Base-by-base conservation (phyloP, 75 land plant genomes). In the Azolla pinnata region DNA sequence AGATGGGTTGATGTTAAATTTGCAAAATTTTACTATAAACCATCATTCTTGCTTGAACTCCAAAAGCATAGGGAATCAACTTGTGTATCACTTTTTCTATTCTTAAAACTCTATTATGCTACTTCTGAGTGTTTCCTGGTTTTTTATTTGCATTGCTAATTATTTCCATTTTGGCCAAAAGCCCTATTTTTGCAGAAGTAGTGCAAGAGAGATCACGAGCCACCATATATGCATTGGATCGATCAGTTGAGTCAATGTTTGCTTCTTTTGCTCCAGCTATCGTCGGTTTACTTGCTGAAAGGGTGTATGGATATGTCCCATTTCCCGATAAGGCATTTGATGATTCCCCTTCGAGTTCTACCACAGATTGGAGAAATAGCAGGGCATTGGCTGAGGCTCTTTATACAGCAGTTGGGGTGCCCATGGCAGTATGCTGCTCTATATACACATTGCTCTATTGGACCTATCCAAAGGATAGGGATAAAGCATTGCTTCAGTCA, bases 141-240 rank as follows among this genome's bases (percentile, higher is more conserved):
- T n/a, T n/a, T 51, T 52, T n/a, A 8, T 57, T n/a, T n/a, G n/a
- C n/a, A n/a, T n/a, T n/a, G n/a, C n/a, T n/a, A n/a, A n/a, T n/a
- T n/a, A n/a, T n/a, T 38, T 38, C 12, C 14, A 14, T 34, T 38
- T 17, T 17, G 14, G 17, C 4, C 2, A 49, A 33, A 61, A 73
- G 70, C 47, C 75, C 75, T 8, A 73, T 73, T 8, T 73, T 73
- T 62, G 75, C 75, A 52, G 75, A 73, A 25, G 67, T 73, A 32
- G 75, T 73, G 20, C 75, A 70, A 14, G 64, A 61, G 69, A 59
- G 32, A 17, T 31, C 64, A 1, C 55, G 75, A 10, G 68, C 75
- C 0, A 73, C 31, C 19, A 56, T 73, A 0, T 73, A 73, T 55
- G 75, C 75, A 0, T 44, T 73, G 59, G 75, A 73, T 33, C 64